A percentile compares a stretch with the other conserved stretches of the same genome.
These are phyloP conservation scores for Aspergillus puulaauensis DNA, from an alignment of 2,329 filamentous ascomycete genomes.

Conservation along the genomic window DNA sequence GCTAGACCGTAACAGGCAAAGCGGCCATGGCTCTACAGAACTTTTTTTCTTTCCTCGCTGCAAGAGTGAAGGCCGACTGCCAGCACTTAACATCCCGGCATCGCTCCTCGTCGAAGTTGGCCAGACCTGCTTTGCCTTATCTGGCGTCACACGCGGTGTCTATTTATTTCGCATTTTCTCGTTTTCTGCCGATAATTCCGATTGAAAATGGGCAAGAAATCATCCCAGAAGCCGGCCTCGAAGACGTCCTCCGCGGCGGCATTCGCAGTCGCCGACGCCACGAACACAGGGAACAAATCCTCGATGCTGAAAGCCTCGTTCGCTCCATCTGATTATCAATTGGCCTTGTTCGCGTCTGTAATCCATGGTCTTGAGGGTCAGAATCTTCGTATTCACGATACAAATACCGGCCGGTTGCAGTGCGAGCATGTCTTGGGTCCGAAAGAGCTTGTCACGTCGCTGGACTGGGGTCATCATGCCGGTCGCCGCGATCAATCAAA, in stretches of 20 bases:
- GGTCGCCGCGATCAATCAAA: constrained; percentile 38
- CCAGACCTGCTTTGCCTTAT: constrained; percentile 6
- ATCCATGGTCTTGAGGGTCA: constrained; percentile 54
- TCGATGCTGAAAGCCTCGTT: constrained; percentile 52
- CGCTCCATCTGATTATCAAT: constrained; percentile 51
- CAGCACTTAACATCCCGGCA: constrained; percentile 23
- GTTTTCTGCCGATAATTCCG: constrained; percentile 4
- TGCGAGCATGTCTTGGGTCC: constrained; percentile 51
- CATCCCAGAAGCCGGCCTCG: constrained; percentile 40
- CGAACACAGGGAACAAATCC: constrained; percentile 43
- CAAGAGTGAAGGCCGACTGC: constrained; percentile 25
- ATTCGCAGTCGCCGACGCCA: constrained; percentile 35
- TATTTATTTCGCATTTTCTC: background rate
- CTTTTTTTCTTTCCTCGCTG: constrained; percentile 42
- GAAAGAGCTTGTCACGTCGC: constrained; percentile 48
- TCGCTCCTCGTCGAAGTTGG: constrained; percentile 17
- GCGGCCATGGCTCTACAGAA: constrained; percentile 35
- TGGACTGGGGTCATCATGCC: constrained; percentile 52
- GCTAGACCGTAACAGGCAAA: constrained; percentile 33
- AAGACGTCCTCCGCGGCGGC: constrained; percentile 46
- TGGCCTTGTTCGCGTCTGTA: constrained; percentile 54
- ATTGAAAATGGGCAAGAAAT: constrained; percentile 48
- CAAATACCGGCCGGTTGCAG: constrained; percentile 49
- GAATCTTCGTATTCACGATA: constrained; percentile 54
- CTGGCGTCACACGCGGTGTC: constrained; percentile 7